These are phyloP conservation scores for Hypoxylon sp. DNA, from an alignment of 2,329 filamentous ascomycete species.

Conservation along the genomic window DNA sequence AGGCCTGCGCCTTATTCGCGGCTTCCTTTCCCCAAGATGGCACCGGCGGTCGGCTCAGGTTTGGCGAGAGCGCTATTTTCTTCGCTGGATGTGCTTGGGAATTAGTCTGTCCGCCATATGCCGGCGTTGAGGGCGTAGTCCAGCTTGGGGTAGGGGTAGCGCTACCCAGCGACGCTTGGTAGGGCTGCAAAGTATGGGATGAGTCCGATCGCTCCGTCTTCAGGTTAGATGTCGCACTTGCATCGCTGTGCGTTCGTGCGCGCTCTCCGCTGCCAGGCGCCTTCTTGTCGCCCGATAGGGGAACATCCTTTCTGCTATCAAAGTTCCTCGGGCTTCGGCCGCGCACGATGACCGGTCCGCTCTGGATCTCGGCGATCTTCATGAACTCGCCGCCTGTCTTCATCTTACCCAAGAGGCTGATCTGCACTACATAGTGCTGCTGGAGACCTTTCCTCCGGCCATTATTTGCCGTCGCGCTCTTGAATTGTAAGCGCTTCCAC, in stretches of 20 bases:
- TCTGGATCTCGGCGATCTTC: slow-evolving; percentile 85
- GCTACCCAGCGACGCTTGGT: slow-evolving; percentile 43
- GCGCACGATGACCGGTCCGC: slow-evolving; percentile 93
- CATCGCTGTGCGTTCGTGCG: slow-evolving; percentile 55
- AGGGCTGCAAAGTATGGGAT: slow-evolving; percentile 44
- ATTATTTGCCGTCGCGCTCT: slow-evolving; percentile 96
- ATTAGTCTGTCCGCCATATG: slow-evolving; percentile 47
- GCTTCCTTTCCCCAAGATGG: slow-evolving; percentile 59
- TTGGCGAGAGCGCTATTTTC: slow-evolving; percentile 65
- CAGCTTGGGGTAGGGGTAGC: slow-evolving; percentile 51
- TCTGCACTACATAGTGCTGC: slow-evolving; percentile 91
- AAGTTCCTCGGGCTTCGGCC: slow-evolving; percentile 95
- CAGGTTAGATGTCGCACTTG: slow-evolving; percentile 47
- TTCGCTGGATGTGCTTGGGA: slow-evolving; percentile 62
- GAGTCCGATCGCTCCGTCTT: slow-evolving; percentile 50
- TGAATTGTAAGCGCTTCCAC: slow-evolving; percentile 95
- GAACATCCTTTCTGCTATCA: slow-evolving; percentile 78
- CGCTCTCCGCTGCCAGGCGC: slow-evolving; percentile 61
- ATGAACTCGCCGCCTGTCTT: slow-evolving; percentile 72
- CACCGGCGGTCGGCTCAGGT: slow-evolving; percentile 63
- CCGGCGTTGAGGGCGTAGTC: slow-evolving; percentile 53
- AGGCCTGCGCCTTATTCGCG: slow-evolving; percentile 41
- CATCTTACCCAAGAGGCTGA: slow-evolving; percentile 85
- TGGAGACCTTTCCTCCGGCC: slow-evolving; percentile 92
- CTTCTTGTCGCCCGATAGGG: slow-evolving; percentile 61